These are phyloP conservation scores for Thermoascus crustaceus DNA, from an alignment of 2,329 filamentous ascomycete genomes.

Conservation along the genomic window DNA sequence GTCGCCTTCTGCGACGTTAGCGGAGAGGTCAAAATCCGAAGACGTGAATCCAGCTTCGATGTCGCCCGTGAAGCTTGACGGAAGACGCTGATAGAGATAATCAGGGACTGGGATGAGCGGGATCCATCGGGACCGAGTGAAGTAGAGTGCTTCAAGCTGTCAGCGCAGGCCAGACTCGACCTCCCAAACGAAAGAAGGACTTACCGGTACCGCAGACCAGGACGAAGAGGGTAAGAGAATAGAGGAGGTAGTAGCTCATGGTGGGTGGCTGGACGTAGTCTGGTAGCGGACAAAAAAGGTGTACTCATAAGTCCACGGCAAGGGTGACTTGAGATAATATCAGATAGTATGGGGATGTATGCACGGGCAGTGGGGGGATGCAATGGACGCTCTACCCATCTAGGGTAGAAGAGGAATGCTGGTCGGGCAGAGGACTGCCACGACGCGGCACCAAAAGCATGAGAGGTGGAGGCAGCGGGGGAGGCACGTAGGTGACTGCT, in stretches of 20 bases:
- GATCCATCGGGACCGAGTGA: slow-evolving; percentile 72
- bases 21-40: slow-evolving; percentile 69
- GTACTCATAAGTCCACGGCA: slow-evolving; percentile 1
- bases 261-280: slow-evolving; percentile 15
- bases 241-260: slow-evolving; percentile 72
- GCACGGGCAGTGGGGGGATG: too few species aligned
- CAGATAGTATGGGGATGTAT: too few species aligned
- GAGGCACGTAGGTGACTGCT: too few species aligned
- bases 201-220: slow-evolving; percentile 63
- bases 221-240: slow-evolving; percentile 63
- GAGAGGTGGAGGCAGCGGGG: too few species aligned
- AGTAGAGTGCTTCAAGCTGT: slow-evolving; percentile 55
- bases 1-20: slow-evolving; percentile 74
- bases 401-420: too few species aligned
- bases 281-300: not conserved
- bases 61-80: slow-evolving; percentile 70
- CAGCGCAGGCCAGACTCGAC: slow-evolving; percentile 9
- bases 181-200: slow-evolving; percentile 14
- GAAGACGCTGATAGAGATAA: slow-evolving; percentile 70
- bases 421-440: too few species aligned
- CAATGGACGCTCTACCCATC: too few species aligned
- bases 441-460: too few species aligned
- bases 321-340: too few species aligned
- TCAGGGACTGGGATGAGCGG: slow-evolving; percentile 57
- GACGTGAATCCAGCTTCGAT: slow-evolving; percentile 81